Percentiles rank a stretch among this genome's conserved stretches.
phyloP scores from a whole-genome alignment of 1,284 basidiomycete species.

The Leccinum fuscescens region DNA sequence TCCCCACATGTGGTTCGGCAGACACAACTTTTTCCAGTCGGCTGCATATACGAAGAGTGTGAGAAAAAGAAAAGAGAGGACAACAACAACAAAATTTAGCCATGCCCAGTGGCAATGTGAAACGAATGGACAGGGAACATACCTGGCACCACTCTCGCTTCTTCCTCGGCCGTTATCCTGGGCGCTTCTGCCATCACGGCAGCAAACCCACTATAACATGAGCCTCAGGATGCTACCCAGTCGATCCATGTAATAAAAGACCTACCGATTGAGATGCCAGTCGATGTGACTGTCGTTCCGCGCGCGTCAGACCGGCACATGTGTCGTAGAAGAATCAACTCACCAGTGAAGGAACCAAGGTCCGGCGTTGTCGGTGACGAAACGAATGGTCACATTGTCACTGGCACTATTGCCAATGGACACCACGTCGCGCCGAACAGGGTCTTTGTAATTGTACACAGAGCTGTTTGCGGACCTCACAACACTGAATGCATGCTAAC shows the following conservation, averaged over 20 bases:
- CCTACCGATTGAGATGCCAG: conserved; percentile 38
- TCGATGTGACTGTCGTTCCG: conserved; percentile 37
- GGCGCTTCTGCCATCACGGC: conserved; percentile 32
- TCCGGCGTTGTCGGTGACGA: conserved; percentile 45
- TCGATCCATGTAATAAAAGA: neutral
- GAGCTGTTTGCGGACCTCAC: conserved; percentile 23
- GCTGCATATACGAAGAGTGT: conserved; percentile 7
- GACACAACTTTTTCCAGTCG: conserved; percentile 22
- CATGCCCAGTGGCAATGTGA: neutral
- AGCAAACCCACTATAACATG: conserved; percentile 32
- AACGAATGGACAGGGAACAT: neutral
- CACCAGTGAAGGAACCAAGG: conserved; percentile 51
- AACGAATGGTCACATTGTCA: conserved; percentile 45
- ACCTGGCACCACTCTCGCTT: conserved; percentile 21
- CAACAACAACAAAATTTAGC: neutral
- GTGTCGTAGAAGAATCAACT: conserved; percentile 7
- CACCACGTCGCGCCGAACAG: conserved; percentile 30
- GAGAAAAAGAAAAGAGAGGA: neutral
- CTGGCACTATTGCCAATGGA: conserved; percentile 16
- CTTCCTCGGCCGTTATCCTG: neutral
- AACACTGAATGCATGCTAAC: conserved; percentile 28
- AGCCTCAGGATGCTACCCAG: neutral
- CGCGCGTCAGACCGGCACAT: neutral
- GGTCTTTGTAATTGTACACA: conserved; percentile 25
- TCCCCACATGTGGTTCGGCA: conserved; percentile 1